Base-by-base conservation (phyloP, 1,139 yeast species). In the Saccharomyces hybrid region DNA sequence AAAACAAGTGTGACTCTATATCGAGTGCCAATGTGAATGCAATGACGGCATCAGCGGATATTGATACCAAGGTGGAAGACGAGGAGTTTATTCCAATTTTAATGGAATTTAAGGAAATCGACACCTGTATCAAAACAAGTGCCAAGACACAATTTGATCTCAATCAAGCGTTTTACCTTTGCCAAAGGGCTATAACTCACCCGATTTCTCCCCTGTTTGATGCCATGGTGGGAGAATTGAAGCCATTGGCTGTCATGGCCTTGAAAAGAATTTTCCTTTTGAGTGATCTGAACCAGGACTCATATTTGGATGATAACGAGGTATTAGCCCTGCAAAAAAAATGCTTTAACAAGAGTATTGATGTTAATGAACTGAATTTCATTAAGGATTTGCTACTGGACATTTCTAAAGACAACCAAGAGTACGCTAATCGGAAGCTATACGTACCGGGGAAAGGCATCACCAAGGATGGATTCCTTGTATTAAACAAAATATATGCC, bases 191-290 rank as follows among this genome's bases (percentile, higher is more conserved):
- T 0, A 88, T 91, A 0, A 86, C 93, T 0, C 91, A 88, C 67
- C 99, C 99, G 0, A 79, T 93, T n/a, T 84, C 97, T 0, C 99
- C 99, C 0, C 70, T 93, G 25, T 93, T 86, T 65, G 98, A 93
- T 69, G 84, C 96, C n/a, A 89, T 90, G 63, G 91, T 86, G 58
- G 93, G 95, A 0, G 80, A 77, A 52, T 72, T 93, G 60, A 93
- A 91, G 65, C 90, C 90, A 0, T 78, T 84, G 3, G 91, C 96
- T 0, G 76, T 82, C 0, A 76, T 78, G 1, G 98, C 98, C 0
- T 74, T 93, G 53, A 81, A 82, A 57, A 74, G 99, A 55, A 82
- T 93, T 3, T 93, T 93, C 65, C 86, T 88, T 61, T 74, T 93
- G 2, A 82, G 93, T 61, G 99, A 93, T 67, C 81, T 80, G 55